phyloP scores from a whole-genome alignment of 2,329 filamentous ascomycete species.

The Calonectria montana region DNA sequence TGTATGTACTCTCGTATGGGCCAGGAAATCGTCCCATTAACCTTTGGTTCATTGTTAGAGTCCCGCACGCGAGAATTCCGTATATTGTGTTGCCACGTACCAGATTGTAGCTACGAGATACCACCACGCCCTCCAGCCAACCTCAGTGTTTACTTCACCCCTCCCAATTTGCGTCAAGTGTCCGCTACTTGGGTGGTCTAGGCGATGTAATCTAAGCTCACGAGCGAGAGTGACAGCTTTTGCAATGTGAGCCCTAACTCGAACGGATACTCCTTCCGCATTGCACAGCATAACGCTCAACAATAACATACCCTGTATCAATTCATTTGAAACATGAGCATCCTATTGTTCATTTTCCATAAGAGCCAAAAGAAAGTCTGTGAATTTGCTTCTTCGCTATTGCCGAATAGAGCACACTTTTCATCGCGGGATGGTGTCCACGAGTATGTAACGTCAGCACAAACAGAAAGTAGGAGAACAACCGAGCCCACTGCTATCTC shows the following conservation, averaged over 20 bases:
- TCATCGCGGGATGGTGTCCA: slow-evolving; percentile 44
- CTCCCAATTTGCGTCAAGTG: slow-evolving; percentile 30
- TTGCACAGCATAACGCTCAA: slow-evolving; percentile 51
- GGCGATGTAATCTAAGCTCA: slow-evolving; percentile 48
- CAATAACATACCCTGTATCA: slow-evolving; percentile 49
- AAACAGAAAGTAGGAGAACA: slow-evolving; percentile 45
- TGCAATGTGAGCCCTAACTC: slow-evolving; percentile 7
- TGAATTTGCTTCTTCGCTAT: slow-evolving; percentile 38
- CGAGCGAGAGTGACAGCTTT: slow-evolving; percentile 12
- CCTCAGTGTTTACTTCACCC: slow-evolving; percentile 46
- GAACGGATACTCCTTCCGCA: slow-evolving; percentile 34
- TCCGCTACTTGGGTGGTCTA: slow-evolving; percentile 48
- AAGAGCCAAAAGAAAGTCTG: slow-evolving; percentile 47
- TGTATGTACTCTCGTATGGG: slow-evolving; percentile 50
- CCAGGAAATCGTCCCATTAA: slow-evolving; percentile 51
- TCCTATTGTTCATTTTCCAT: slow-evolving; percentile 45
- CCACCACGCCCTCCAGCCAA: slow-evolving; percentile 58
- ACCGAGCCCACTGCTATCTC: slow-evolving; percentile 39
- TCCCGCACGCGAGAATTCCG: not conserved
- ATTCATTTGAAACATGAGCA: slow-evolving; percentile 44
- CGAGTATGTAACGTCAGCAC: slow-evolving; percentile 45
- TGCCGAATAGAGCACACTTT: slow-evolving; percentile 34
- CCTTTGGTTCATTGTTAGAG: slow-evolving; percentile 38
- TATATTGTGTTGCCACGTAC: slow-evolving; percentile 36
- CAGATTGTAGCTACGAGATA: slow-evolving; percentile 55